Evolutionary conservation across 2,329 filamentous ascomycete species (phyloP).

Genomic region (Alternaria sp.): DNA sequence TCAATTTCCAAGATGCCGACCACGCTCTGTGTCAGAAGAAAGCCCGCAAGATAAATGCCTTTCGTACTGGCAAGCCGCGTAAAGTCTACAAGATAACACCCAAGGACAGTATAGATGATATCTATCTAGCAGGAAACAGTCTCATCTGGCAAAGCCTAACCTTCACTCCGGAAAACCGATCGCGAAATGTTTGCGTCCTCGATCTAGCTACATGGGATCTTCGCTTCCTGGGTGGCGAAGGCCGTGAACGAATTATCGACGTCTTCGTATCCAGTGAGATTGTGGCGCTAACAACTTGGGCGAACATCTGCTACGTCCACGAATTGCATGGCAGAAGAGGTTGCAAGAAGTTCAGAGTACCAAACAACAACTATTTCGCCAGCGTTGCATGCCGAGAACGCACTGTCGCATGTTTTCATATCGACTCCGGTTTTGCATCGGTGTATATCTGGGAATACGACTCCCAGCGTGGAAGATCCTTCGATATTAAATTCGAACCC

Average conservation of each 20-base stretch:
- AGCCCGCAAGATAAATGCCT: slow-evolving; percentile 33
- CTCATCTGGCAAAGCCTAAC: slow-evolving; percentile 10
- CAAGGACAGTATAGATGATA: background rate
- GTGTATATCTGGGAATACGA: slow-evolving; percentile 43
- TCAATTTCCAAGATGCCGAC: slow-evolving; percentile 17
- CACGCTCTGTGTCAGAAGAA: slow-evolving; percentile 22
- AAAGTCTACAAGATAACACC: background rate
- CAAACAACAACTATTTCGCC: slow-evolving; percentile 1
- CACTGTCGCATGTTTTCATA: slow-evolving; percentile 29
- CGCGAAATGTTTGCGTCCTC: slow-evolving; percentile 21
- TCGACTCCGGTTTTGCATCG: background rate
- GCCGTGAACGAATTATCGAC: slow-evolving; percentile 26
- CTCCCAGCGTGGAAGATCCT: slow-evolving; percentile 26
- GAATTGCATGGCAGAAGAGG: slow-evolving; percentile 16
- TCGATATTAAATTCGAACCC: slow-evolving; percentile 19
- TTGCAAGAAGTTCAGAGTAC: slow-evolving; percentile 31
- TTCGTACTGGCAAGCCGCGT: slow-evolving; percentile 27
- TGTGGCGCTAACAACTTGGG: slow-evolving; percentile 25
- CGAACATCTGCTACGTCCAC: slow-evolving; percentile 27
- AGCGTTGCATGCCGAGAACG: slow-evolving; percentile 25
- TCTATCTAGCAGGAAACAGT: background rate
- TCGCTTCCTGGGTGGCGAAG: slow-evolving; percentile 18
- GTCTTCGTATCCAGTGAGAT: slow-evolving; percentile 32
- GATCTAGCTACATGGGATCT: slow-evolving; percentile 32
- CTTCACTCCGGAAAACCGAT: background rate